Evolutionary conservation across 1,284 basidiomycete genomes (phyloP), one percentile per base, ranked within the genome.

Genomic region (Leucoagaricus sp.): DNA sequence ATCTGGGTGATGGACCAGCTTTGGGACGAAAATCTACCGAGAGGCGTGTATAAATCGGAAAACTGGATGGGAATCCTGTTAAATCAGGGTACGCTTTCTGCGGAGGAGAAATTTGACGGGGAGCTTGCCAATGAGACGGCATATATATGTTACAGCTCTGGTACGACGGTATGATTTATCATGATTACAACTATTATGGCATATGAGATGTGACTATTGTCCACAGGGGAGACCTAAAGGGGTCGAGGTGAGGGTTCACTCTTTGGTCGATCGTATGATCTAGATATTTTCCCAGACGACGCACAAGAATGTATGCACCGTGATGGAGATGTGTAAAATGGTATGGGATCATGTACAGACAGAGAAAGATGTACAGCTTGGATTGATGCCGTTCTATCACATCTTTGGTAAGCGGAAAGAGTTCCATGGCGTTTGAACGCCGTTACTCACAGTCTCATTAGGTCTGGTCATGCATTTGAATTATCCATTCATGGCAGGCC

Each of bases 101-200:
- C 57, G 2, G 75, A 76, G 58, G 77, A 76, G 49, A 61, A 42
- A 41, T 77, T 82, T 52, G 72, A 78, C 25, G 75, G 70, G 0
- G 64, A 69, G 1, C 63, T 67, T 2, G 66, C 75, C 0, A 58
- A 79, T 48, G 72, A 79, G 59, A 81, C 80, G 0, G 60, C 70
- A 1, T 79, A 79, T 55, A 70, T 86, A n/a, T 86, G 82, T 59
- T 86, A 85, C 64, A 81, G 79, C 31, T 66, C 61, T 48, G 84
- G 84, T 12, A 86, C 81, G 10, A 81, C 80, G 0, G 79, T 61
- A 45, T 25, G 61, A 53, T 8, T 17, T 31, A n/a, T 3, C 15
- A 23, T 15, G 10, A 5, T 33, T 19, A 9, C 26, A 29, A 15
- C 41, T 4, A n/a, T 46, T 23, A 41, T 13, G 17, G 45, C 5